A percentile compares a stretch with the other conserved stretches of the same genome.
Conservation (phyloP, 208 protist genomes). For the Leishmania tarentolae region DNA sequence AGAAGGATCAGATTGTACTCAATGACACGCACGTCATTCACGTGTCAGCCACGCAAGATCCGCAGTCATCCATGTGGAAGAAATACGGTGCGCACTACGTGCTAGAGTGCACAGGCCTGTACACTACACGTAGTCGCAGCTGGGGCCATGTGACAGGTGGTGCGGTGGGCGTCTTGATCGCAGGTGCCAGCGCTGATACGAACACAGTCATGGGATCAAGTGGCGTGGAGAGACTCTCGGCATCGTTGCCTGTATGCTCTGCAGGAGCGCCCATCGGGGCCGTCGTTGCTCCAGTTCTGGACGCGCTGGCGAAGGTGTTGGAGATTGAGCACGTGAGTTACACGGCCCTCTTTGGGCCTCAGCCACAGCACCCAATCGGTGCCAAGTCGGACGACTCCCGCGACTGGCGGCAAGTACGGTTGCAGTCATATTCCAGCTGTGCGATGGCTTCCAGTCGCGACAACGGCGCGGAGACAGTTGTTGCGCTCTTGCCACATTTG, state of each 20-base stretch:
- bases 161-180: slow-evolving; percentile 98
- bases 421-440: slow-evolving; percentile 34
- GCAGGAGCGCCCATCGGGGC: slow-evolving; percentile 99
- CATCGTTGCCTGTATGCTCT: slow-evolving; percentile 85
- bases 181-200: slow-evolving; percentile 95
- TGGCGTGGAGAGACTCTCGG: slow-evolving; percentile 87
- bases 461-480: slow-evolving; percentile 97
- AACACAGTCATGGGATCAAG: slow-evolving; percentile 96
- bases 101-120: slow-evolving; percentile 98
- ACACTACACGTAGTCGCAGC: slow-evolving; percentile 91
- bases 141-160: slow-evolving; percentile 92
- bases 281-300: slow-evolving; percentile 97
- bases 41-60: slow-evolving; percentile 62
- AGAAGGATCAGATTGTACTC: slow-evolving; percentile 67
- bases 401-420: slow-evolving; percentile 96
- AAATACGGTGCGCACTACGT: slow-evolving; percentile 91
- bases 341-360: slow-evolving; percentile 98
- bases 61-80: slow-evolving; percentile 93
- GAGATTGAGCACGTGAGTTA: slow-evolving; percentile 96
- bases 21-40: slow-evolving; percentile 39
- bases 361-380: slow-evolving; percentile 94
- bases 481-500: slow-evolving; percentile 86
- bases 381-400: slow-evolving; percentile 92
- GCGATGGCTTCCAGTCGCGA: slow-evolving; percentile 96
- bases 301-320: slow-evolving; percentile 94